A percentile compares a stretch with the other conserved stretches of the same genome.
These are phyloP conservation scores for Rhodofomes roseus DNA, from an alignment of 1,284 basidiomycete species.

Conservation along the genomic window DNA sequence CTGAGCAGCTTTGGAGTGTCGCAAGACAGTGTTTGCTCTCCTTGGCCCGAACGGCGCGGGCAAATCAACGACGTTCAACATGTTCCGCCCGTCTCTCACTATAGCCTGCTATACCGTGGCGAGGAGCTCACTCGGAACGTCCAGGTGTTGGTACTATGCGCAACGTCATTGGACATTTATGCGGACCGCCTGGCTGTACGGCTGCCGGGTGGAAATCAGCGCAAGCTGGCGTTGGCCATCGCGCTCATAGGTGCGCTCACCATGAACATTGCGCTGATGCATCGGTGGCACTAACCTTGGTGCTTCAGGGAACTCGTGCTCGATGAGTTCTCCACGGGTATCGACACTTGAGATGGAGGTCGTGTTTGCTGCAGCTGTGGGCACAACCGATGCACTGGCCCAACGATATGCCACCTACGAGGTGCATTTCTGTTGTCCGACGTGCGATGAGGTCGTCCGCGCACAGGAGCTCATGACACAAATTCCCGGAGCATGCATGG, in stretches of 20 bases:
- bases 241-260: conserved; percentile 61
- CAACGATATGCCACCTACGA: too few species aligned
- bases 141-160: conserved; percentile 49
- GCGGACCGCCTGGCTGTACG: conserved; percentile 69
- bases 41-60: conserved; percentile 81
- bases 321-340: conserved; percentile 81
- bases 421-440: too few species aligned
- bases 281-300: not conserved
- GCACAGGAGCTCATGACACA: too few species aligned
- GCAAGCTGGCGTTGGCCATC: conserved; percentile 76
- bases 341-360: conserved; percentile 70
- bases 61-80: conserved; percentile 77
- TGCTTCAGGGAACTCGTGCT: conserved; percentile 64
- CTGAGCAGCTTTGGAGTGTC: conserved; percentile 66
- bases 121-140: conserved; percentile 52
- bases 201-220: conserved; percentile 77
- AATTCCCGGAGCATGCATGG: too few species aligned
- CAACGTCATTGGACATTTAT: too few species aligned
- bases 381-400: too few species aligned
- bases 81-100: conserved; percentile 62
- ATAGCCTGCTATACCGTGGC: conserved; percentile 60
- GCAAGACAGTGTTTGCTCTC: conserved; percentile 65
- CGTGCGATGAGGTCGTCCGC: too few species aligned
- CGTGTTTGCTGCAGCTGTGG: too few species aligned
- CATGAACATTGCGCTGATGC: not conserved